A percentile compares a stretch with the other conserved stretches of the same genome.
Conservation (phyloP, 2,329 filamentous ascomycete genomes). For the Apiospora malaysiana region DNA sequence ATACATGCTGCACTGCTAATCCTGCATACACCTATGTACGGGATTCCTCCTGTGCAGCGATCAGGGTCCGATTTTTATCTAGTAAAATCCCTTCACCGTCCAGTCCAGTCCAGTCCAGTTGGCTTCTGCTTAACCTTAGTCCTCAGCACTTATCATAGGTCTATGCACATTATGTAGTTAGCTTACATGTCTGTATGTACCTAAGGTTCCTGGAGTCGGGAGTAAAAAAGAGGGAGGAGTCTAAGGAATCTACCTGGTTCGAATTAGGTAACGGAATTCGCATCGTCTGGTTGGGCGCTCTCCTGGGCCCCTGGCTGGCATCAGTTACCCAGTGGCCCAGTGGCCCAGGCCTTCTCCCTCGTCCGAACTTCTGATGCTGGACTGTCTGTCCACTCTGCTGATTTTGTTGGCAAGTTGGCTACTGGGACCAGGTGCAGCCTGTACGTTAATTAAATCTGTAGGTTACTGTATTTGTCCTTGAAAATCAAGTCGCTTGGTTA, state of each 20-base stretch:
- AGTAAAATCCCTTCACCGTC: slow-evolving; percentile 13
- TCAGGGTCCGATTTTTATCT: slow-evolving; percentile 20
- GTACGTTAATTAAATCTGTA: not conserved
- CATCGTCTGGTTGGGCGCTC: slow-evolving; percentile 21
- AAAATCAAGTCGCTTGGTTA: not conserved
- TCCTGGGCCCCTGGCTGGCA: not conserved
- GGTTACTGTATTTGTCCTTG: not conserved
- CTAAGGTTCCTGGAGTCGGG: not conserved
- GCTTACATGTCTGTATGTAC: too few relatives aligned
- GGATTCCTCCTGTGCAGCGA: not conserved
- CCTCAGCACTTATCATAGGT: too few relatives aligned
- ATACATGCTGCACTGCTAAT: not conserved
- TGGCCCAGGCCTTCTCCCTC: not conserved
- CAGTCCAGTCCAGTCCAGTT: not conserved
- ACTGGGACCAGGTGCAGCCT: slow-evolving; percentile 6
- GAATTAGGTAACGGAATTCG: slow-evolving; percentile 37
- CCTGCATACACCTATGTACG: not conserved
- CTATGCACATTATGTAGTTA: too few relatives aligned
- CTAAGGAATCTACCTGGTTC: slow-evolving; percentile 22
- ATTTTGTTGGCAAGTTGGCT: not conserved
- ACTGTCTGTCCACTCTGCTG: not conserved
- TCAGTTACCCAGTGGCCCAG: not conserved
- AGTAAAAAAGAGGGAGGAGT: not conserved
- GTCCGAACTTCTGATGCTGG: slow-evolving; percentile 2
- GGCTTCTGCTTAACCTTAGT: not conserved